phyloP scores from a whole-genome alignment of 2,329 filamentous ascomycete species.

The Apiospora sp. region DNA sequence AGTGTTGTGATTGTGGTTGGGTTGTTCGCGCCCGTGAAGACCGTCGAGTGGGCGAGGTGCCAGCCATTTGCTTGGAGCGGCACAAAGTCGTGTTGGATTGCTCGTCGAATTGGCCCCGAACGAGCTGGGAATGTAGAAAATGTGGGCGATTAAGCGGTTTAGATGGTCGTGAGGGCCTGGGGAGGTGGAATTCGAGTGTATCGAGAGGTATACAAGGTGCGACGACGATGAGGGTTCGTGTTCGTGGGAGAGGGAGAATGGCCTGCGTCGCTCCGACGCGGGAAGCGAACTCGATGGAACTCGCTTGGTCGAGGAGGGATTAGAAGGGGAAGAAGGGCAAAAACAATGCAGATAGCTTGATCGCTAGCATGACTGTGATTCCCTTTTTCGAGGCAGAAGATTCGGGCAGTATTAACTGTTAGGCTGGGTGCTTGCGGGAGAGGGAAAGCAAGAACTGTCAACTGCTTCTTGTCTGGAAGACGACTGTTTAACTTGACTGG shows the following conservation, averaged over 20 bases:
- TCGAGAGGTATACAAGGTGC: constrained; percentile 11
- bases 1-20: constrained; percentile 79
- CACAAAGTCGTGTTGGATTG: constrained; percentile 23
- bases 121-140: constrained; percentile 1
- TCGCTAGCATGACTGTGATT: constrained; percentile 22
- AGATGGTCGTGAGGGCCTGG: neutral
- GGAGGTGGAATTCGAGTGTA: neutral
- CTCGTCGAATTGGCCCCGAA: constrained; percentile 12
- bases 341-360: constrained; percentile 12
- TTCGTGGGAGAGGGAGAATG: constrained; percentile 17
- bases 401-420: neutral
- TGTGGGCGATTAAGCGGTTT: neutral
- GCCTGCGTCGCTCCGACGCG: constrained; percentile 16
- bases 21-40: constrained; percentile 88
- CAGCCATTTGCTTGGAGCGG: constrained; percentile 46
- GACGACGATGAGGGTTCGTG: constrained; percentile 14
- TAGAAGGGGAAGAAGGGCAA: constrained; percentile 21
- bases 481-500: constrained; percentile 19
- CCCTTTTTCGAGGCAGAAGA: neutral
- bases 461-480: constrained; percentile 3
- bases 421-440: neutral
- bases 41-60: constrained; percentile 76
- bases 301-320: constrained; percentile 19
- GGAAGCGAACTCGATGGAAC: constrained; percentile 17
- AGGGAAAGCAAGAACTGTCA: constrained; percentile 2